Evolutionary conservation across 495 filamentous ascomycete genomes (phyloP), one percentile per base, ranked within the genome.

Genomic region (Hyaloscypha bicolor): DNA sequence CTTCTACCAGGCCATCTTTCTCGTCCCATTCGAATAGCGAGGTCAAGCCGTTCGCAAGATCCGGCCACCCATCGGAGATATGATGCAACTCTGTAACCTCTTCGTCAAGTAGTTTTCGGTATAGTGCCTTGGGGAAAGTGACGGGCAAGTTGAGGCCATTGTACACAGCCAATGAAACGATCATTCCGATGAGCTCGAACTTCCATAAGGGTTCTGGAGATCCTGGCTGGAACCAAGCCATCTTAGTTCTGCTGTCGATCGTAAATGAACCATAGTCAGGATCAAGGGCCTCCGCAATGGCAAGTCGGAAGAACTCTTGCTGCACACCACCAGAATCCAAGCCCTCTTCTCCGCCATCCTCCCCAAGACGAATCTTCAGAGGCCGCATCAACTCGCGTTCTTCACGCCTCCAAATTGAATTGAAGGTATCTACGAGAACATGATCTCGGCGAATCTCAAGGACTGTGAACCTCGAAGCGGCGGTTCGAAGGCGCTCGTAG

Each of bases 311-410:
- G 77, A 97, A 98, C 66, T 99, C 95, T 73, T 94, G 93, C 67
- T 96, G 93, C 4, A 98, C 93, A 59, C 95, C 95, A 62, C 95
- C 95, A 64, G 93, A 91, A 77, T 99, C 95, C 22, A 94, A 83
- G 1, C 95, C 95, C 72, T 96, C 90, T 77, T 97, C 95, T 19
- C 93, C 92, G 65, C 84, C 83, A 25, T 88, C 83, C 73, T 91
- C 89, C 5, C 92, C 92, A 69, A 98, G 87, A 55, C 91, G 87
- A 33, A 99, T 90, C 68, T 96, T 97, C 32, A 99, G 79, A 0
- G 95, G 95, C 35, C 90, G 85, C 77, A 93, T 81, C 5, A 98
- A 80, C 77, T 97, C 92, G 31, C 92, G 85, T 69, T 87, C 86
- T 76, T 96, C 89, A 51, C 93, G 86, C 45, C 91, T 83, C 91